Base-by-base conservation (phyloP, 768 basidiomycete species). In the Leccinum broughii region DNA sequence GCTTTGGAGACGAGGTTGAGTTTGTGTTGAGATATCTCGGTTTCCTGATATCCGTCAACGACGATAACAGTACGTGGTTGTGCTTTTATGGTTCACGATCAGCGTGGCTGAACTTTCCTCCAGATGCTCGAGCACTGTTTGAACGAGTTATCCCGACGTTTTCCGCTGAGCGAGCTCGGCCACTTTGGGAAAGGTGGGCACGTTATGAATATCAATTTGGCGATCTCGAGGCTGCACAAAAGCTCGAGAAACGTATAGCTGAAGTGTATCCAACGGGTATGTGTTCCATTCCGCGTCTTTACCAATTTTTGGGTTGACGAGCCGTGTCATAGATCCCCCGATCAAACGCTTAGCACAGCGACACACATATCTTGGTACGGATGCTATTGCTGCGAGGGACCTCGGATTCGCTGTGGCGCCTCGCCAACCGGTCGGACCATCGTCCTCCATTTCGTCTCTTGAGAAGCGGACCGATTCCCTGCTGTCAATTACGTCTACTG, bases 151-250 rank as follows among this genome's bases (percentile, higher is more conserved):
- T 96, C 26, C 74, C 81, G 15, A 88, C 83, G 4, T 93, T 97
- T 72, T 75, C 88, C 11, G 77, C 90, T 8, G 90, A 92, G 50
- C 84, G 85, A 46, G 92, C 93, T 15, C 81, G 91, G 37, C 88
- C 90, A 0, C 81, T 98, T 17, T 99, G 95, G 95, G 94, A 97
- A 69, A 85, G 92, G 49, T 98, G 95, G 97, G 88, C 94, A 4
- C 82, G 89, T 57, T 96, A 96, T 76, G 93, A 97, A 73, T 98
- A 95, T 76, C 89, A 92, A 68, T 98, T 91, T 68, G 93, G 93
- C n/a, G 93, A 95, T 74, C 79, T 95, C 37, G 87, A 91, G 48
- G 89, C 92, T 2, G 85, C 92, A 3, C 86, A 91, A 65, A 93
- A 95, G 74, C 83, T 98, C 51, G 95, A 97, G 73, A 87, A 87